Evolutionary conservation across 768 basidiomycete genomes (phyloP).

Genomic region (Cytidiella melzeri): DNA sequence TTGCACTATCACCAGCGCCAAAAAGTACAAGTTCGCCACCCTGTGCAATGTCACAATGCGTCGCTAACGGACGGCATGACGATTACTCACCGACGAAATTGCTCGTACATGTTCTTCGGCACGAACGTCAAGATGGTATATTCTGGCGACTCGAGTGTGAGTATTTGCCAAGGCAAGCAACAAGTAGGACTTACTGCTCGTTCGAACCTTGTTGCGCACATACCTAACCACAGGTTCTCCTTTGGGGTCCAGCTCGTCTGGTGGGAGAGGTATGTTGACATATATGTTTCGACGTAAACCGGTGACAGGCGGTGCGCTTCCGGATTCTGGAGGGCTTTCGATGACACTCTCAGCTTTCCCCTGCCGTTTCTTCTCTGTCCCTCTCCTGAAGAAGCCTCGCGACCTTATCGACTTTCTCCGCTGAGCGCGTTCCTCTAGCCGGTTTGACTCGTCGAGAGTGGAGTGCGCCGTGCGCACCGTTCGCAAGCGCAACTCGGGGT

Average conservation of each 20-base stretch:
- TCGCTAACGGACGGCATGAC: constrained; percentile 1
- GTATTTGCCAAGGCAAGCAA: neutral
- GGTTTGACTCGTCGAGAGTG: constrained; percentile 82
- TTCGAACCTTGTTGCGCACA: constrained; percentile 88
- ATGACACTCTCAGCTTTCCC: constrained; percentile 11
- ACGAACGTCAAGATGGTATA: constrained; percentile 89
- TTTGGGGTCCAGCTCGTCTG: constrained; percentile 55
- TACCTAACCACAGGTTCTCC: constrained; percentile 82
- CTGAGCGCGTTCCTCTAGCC: constrained; percentile 66
- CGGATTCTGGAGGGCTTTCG: constrained; percentile 19
- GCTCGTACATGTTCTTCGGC: constrained; percentile 92
- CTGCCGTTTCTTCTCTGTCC: constrained; percentile 41
- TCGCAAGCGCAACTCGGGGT: constrained; percentile 81
- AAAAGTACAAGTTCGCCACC: constrained; percentile 91
- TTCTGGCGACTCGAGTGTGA: too few relatives aligned
- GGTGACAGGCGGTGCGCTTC: constrained; percentile 30
- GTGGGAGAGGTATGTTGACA: constrained; percentile 66
- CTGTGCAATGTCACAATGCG: constrained; percentile 28
- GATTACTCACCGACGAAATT: constrained; percentile 77
- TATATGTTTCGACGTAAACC: constrained; percentile 71
- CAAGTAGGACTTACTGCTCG: constrained; percentile 65
- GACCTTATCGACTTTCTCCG: constrained; percentile 47
- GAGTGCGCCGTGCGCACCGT: constrained; percentile 93
- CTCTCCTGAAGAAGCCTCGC: constrained; percentile 47
- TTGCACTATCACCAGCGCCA: constrained; percentile 76